Percentiles rank a stretch among this genome's conserved stretches.
These are phyloP conservation scores for Spinellus fusiger DNA, from an alignment of 192 early-diverging fungal genomes.

Conservation along the genomic window DNA sequence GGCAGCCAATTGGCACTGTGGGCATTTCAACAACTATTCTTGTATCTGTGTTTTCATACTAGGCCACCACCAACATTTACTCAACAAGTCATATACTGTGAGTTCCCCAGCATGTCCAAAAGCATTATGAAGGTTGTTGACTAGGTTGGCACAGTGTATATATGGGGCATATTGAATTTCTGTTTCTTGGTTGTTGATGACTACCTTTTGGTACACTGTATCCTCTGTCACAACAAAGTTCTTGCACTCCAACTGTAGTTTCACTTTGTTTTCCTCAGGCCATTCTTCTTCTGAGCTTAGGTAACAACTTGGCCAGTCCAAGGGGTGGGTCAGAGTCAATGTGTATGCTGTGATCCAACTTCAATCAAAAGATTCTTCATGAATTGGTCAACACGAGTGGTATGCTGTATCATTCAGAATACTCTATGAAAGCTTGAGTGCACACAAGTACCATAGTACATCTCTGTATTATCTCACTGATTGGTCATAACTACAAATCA, in stretches of 20 bases:
- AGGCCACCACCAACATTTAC: constrained; percentile 7
- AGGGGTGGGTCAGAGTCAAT: background rate
- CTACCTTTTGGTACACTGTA: background rate
- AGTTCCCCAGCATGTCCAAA: background rate
- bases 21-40: background rate
- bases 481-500: too few species aligned
- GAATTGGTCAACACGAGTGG: too few species aligned
- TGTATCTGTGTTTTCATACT: background rate
- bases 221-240: background rate
- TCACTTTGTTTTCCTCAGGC: background rate
- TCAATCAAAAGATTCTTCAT: too few species aligned
- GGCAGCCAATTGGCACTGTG: background rate
- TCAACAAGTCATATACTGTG: background rate
- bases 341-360: too few species aligned
- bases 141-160: background rate
- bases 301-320: constrained; percentile 8
- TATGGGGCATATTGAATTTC: background rate
- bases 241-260: background rate
- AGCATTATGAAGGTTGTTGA: background rate
- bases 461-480: too few species aligned
- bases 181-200: background rate
- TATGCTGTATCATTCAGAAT: too few species aligned
- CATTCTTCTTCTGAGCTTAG: background rate
- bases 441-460: too few species aligned
- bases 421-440: too few species aligned